These are phyloP conservation scores for Geranomyces variabilis DNA, from an alignment of 192 early-diverging fungal species.

Conservation along the genomic window DNA sequence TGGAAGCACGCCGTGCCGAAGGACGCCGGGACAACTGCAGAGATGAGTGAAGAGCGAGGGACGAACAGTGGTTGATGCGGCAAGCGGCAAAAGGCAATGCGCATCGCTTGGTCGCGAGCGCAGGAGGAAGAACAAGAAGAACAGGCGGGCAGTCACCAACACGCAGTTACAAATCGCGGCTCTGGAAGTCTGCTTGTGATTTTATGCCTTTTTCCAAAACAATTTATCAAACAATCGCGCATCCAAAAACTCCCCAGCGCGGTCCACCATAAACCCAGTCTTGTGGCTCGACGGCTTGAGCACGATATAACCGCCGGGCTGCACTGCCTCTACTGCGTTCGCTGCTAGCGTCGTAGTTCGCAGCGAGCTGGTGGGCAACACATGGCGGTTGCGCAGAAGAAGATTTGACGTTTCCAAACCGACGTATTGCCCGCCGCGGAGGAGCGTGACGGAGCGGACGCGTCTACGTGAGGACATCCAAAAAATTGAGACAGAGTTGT, in stretches of 20 bases:
- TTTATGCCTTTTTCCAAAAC: constrained; percentile 10
- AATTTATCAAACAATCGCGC: constrained; percentile 20
- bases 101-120: too few relatives aligned
- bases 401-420: constrained; percentile 26
- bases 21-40: too few relatives aligned
- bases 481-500: neutral
- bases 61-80: too few relatives aligned
- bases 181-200: too few relatives aligned
- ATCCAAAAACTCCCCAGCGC: constrained; percentile 18
- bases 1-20: too few relatives aligned
- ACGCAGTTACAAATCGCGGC: too few relatives aligned
- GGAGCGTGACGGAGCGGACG: constrained; percentile 10
- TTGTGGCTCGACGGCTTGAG: constrained; percentile 5
- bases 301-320: constrained; percentile 5
- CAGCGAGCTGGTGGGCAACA: neutral
- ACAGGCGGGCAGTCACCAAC: too few relatives aligned
- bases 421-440: constrained; percentile 20
- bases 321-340: neutral
- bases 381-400: constrained; percentile 11
- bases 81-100: too few relatives aligned
- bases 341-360: neutral
- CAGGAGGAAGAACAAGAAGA: too few relatives aligned
- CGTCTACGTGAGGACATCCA: neutral
- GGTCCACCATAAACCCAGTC: constrained; percentile 25
- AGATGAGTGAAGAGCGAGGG: too few relatives aligned